A percentile compares a stretch with the other conserved stretches of the same genome.
Evolutionary conservation across 345 rosid genomes (phyloP).

Genomic region (rapeseed (Brassica napus)): DNA sequence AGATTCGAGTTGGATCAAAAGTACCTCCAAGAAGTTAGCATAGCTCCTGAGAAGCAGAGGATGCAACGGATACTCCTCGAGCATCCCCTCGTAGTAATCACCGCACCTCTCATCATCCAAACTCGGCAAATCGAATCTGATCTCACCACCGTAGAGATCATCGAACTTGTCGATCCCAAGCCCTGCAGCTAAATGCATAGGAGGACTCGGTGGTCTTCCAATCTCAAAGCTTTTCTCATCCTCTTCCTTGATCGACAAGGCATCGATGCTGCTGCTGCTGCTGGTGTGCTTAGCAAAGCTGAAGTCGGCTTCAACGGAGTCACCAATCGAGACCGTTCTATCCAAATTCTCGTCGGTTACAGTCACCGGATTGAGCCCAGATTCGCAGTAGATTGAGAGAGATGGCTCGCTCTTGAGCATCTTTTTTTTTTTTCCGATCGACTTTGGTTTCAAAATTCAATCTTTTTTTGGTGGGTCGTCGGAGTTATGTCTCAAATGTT

Average conservation of each 20-base stretch:
- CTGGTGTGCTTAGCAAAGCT: slow-evolving; percentile 44
- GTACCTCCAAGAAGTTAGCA: slow-evolving; percentile 75
- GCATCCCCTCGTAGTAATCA: slow-evolving; percentile 56
- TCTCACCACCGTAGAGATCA: slow-evolving; percentile 38
- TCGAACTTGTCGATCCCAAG: slow-evolving; percentile 54
- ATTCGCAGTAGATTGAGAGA: slow-evolving; percentile 49
- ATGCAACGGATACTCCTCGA: slow-evolving; percentile 70
- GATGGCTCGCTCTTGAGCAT: slow-evolving; percentile 66
- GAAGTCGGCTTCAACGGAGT: slow-evolving; percentile 51
- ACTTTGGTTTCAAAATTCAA: slow-evolving; percentile 17
- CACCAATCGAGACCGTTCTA: slow-evolving; percentile 48
- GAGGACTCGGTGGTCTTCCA: slow-evolving; percentile 55
- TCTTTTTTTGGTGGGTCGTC: slow-evolving; percentile 2
- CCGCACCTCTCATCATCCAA: slow-evolving; percentile 47
- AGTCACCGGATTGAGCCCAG: slow-evolving; percentile 1
- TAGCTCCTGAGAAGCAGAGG: slow-evolving; percentile 71
- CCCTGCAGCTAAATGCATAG: slow-evolving; percentile 70
- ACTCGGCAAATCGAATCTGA: slow-evolving; percentile 41
- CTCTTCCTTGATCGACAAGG: slow-evolving; percentile 23
- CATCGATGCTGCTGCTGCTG: neutral
- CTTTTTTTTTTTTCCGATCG: neutral
- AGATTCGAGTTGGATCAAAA: neutral
- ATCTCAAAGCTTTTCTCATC: neutral
- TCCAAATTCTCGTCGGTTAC: slow-evolving; percentile 10
- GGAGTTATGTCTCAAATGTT: neutral